Percentiles rank a stretch among this genome's conserved stretches.
These are phyloP conservation scores for Trametes maxima DNA, from an alignment of 768 basidiomycete species.

Conservation along the genomic window DNA sequence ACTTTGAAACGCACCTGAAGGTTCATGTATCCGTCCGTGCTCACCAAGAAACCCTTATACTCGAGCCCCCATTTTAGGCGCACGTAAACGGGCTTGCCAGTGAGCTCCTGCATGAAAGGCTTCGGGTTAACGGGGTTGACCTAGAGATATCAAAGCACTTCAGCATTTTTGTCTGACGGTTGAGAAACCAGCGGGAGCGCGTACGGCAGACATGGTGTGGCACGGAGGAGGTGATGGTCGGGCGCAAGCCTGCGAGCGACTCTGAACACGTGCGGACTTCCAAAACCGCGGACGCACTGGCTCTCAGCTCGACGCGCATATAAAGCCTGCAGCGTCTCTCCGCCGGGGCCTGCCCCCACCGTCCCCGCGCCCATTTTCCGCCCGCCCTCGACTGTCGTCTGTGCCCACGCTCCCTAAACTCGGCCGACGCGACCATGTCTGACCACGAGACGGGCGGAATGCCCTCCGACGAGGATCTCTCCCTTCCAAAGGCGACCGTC, in stretches of 20 bases:
- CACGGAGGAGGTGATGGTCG: constrained; percentile 29
- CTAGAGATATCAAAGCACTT: constrained; percentile 37
- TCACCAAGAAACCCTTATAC: constrained; percentile 98
- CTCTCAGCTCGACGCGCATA: constrained; percentile 26
- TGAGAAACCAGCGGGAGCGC: constrained; percentile 22
- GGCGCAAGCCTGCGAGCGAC: constrained; percentile 10
- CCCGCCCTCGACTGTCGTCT: neutral
- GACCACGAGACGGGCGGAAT: constrained; percentile 76
- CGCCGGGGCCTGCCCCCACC: constrained; percentile 18
- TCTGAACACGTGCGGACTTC: constrained; percentile 43
- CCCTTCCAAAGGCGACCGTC: constrained; percentile 95
- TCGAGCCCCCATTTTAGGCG: constrained; percentile 98
- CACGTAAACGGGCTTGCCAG: constrained; percentile 95
- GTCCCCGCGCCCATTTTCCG: constrained; percentile 5
- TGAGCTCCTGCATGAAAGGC: constrained; percentile 97
- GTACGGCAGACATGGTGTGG: constrained; percentile 66
- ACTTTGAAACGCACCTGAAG: constrained; percentile 68
- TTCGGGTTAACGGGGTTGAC: constrained; percentile 97
- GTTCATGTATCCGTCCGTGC: constrained; percentile 99
- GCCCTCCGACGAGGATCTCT: constrained; percentile 88
- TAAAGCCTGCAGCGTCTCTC: constrained; percentile 27
- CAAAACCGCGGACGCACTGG: constrained; percentile 34
- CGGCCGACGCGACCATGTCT: constrained; percentile 60
- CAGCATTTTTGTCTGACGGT: neutral
- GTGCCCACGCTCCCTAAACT: neutral